Evolutionary conservation across 2,329 filamentous ascomycete genomes (phyloP).

Genomic region (Colletotrichum theobromicola): DNA sequence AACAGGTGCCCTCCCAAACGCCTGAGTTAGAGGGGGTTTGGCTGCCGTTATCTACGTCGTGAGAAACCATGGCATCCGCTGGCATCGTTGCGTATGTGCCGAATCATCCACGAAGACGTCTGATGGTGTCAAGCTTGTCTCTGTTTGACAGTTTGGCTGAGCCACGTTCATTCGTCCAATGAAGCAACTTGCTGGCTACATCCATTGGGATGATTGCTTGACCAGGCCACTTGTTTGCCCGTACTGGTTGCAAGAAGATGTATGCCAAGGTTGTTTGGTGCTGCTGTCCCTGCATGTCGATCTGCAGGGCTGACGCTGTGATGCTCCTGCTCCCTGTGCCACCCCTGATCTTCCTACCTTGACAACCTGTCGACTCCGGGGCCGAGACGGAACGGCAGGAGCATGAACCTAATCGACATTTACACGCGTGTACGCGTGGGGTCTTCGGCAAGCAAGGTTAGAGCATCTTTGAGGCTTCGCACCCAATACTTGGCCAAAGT

Average conservation of each 20-base stretch:
- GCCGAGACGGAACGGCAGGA: neutral
- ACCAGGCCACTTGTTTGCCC: neutral
- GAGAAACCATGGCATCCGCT: neutral
- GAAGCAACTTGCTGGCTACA: neutral
- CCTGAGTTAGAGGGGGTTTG: neutral
- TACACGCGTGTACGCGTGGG: neutral
- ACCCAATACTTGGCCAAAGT: neutral
- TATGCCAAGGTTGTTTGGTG: neutral
- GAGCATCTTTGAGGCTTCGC: neutral
- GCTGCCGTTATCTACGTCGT: neutral
- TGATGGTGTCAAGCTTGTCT: neutral
- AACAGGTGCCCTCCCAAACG: neutral
- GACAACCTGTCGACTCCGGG: neutral
- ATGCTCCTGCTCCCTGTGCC: neutral
- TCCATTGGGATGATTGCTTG: neutral
- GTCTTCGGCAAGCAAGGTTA: neutral
- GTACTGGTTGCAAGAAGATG: neutral
- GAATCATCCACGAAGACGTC: neutral
- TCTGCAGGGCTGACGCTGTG: neutral
- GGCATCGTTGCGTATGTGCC: neutral
- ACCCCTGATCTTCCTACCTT: neutral
- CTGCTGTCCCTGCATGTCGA: neutral
- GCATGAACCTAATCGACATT: neutral
- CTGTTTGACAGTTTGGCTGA: slow-evolving; percentile 2
- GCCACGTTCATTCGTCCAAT: neutral